Evolutionary conservation across 1,139 yeast species (phyloP).

Genomic region (Magnusiomyces paraingens): DNA sequence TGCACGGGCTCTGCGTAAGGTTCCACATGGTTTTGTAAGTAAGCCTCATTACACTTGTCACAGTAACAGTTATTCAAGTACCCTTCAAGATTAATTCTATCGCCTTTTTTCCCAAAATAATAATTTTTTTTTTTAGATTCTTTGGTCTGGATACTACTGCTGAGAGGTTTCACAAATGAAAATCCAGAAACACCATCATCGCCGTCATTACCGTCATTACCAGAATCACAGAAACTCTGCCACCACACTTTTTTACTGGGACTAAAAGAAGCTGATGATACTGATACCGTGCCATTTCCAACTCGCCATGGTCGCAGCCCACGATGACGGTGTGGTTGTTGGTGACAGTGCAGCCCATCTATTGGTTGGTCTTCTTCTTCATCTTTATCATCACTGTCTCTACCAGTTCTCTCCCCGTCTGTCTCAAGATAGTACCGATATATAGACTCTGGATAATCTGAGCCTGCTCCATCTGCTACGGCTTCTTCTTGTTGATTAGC

Average conservation of each 20-base stretch:
- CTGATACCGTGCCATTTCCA: too few species aligned
- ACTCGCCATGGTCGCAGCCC: conserved; percentile 14
- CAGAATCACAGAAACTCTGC: background rate
- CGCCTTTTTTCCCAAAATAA: too few species aligned
- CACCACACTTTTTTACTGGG: too few species aligned
- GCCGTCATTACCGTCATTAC: background rate
- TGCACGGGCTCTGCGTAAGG: background rate
- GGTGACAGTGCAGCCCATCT: too few species aligned
- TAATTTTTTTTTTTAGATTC: too few species aligned
- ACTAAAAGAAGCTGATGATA: too few species aligned
- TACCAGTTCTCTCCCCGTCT: background rate
- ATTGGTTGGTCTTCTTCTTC: background rate
- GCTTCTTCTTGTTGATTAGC: background rate
- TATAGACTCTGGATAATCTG: too few species aligned
- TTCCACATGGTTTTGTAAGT: conserved; percentile 2
- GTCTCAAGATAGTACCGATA: too few species aligned
- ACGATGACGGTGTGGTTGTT: too few species aligned
- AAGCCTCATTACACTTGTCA: conserved; percentile 1
- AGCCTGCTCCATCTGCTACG: background rate
- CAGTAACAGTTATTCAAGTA: conserved; percentile 2
- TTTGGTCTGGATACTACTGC: too few species aligned
- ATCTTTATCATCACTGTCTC: background rate
- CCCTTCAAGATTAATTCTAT: background rate
- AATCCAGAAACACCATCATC: background rate
- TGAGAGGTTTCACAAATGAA: too few species aligned